phyloP scores from a whole-genome alignment of 345 rosid species.

The Linum lewisii region DNA sequence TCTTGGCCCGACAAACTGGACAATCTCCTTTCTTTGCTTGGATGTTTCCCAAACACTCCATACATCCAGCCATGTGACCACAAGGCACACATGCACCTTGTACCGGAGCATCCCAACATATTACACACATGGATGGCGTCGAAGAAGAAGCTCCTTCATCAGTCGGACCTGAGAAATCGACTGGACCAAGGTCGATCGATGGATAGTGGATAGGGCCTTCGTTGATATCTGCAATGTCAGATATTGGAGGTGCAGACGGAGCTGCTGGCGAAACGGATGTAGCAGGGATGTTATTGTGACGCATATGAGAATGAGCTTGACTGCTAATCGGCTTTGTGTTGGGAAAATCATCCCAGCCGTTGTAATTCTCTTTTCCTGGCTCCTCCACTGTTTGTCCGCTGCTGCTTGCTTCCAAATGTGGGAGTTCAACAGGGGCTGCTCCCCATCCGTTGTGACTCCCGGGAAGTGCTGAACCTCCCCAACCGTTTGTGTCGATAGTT shows the following conservation, averaged over 20 bases:
- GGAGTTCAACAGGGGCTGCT: conserved; percentile 8
- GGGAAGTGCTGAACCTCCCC: conserved; percentile 12
- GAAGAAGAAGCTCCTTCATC: conserved; percentile 10
- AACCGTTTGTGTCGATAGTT: conserved; percentile 20
- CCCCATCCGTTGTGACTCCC: conserved; percentile 2
- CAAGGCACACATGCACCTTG: conserved; percentile 26
- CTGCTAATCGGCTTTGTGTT: conserved; percentile 17
- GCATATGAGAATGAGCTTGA: conserved; percentile 15
- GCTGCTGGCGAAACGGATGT: neutral
- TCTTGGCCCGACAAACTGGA: conserved; percentile 17
- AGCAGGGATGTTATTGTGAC: conserved; percentile 1
- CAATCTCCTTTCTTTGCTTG: conserved; percentile 19
- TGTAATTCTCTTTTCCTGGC: conserved; percentile 19
- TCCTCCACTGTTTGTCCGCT: conserved; percentile 21
- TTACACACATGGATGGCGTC: conserved; percentile 2
- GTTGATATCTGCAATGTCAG: conserved; percentile 3
- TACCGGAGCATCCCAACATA: conserved; percentile 23
- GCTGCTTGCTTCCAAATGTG: conserved; percentile 20
- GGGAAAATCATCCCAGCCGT: conserved; percentile 24
- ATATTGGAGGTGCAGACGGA: conserved; percentile 25
- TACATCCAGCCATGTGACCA: conserved; percentile 27
- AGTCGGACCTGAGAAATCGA: conserved; percentile 1
- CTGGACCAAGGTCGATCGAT: conserved; percentile 13
- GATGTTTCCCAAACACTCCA: conserved; percentile 22
- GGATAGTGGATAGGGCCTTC: conserved; percentile 18